These are phyloP conservation scores for Marasmius oreades DNA, from an alignment of 1,284 basidiomycete species.

Conservation along the genomic window DNA sequence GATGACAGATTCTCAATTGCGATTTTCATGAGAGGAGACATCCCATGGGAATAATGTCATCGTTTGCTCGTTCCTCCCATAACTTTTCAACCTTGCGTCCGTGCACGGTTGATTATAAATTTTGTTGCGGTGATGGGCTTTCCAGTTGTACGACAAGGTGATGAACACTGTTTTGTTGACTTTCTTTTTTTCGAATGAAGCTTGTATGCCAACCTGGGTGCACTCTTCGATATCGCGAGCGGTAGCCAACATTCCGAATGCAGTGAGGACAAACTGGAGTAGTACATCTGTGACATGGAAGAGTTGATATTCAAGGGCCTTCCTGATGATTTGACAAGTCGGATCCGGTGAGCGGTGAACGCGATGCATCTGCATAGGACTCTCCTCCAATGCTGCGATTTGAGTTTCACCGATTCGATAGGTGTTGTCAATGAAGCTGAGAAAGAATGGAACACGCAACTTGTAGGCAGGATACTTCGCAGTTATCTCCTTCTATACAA, in stretches of 20 bases:
- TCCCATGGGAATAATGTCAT: slow-evolving; percentile 60
- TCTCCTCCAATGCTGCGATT: slow-evolving; percentile 84
- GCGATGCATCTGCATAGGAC: slow-evolving; percentile 73
- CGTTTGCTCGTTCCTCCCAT: slow-evolving; percentile 57
- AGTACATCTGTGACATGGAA: not conserved
- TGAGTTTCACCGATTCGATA: slow-evolving; percentile 8
- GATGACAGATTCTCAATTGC: slow-evolving; percentile 58
- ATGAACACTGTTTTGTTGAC: slow-evolving; percentile 54
- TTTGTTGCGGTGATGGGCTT: slow-evolving; percentile 50
- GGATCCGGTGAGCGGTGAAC: slow-evolving; percentile 77
- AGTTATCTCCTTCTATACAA: slow-evolving; percentile 72
- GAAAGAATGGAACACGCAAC: slow-evolving; percentile 55
- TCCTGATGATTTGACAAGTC: slow-evolving; percentile 47
- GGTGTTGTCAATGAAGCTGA: slow-evolving; percentile 2
- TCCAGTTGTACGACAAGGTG: slow-evolving; percentile 57
- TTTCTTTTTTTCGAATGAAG: too few relatives aligned
- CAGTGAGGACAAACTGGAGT: not conserved
- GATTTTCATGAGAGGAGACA: slow-evolving; percentile 55
- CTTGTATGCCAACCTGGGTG: too few relatives aligned
- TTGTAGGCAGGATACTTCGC: slow-evolving; percentile 73
- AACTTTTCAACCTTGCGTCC: slow-evolving; percentile 45
- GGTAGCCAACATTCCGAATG: slow-evolving; percentile 3
- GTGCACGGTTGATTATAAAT: slow-evolving; percentile 48
- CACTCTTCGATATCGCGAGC: too few relatives aligned
- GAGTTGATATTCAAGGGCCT: slow-evolving; percentile 4